Evolutionary conservation across 345 rosid species (phyloP), one percentile per base, ranked within the genome.

Genomic region (Aquilaria sinensis): DNA sequence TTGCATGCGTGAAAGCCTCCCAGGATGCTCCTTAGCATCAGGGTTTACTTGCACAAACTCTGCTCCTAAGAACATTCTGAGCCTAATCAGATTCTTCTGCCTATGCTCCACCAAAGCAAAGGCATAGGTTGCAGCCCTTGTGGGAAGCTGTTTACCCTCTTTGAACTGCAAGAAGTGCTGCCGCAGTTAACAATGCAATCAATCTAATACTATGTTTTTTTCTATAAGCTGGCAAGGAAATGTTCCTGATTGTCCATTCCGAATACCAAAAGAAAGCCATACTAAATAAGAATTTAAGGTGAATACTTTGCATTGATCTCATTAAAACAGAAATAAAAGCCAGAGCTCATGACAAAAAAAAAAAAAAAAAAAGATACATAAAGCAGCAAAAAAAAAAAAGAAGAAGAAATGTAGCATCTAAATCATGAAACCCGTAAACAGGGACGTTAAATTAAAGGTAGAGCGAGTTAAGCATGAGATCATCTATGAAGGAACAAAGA

Each of bases 91-190:
- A 64, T 58, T 71, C 45, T 61, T 74, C 63, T 83, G 84, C 52
- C 75, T 83, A 57, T 86, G 81, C 73, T 93, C 98, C 78, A 93
- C 99, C 63, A 90, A 61, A 48, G 97, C 99, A 82, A 90, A 93
- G 34, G 89, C 97, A 74, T 84, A 85, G 14, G 87, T 74, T 37
- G 23, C 23, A 23, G 23, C 23, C 23, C 23, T 23, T 60, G 77
- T 72, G n/a, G 98, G 96, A 57, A 81, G 71, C 56, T 70, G 72
- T 53, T 60, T 55, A 47, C 75, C 72, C 66, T 58, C 92, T 68
- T 84, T 74, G 68, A 88, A 72, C 98, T 89, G 90, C 47, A 81
- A 63, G 32, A 37, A 51, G 55, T 57, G 65, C 61, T 46, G 53
- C 55, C 60, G 47, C 31, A 62, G 45, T 68, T 30, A 72, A 41